phyloP scores from a whole-genome alignment of 768 basidiomycete species.

The Porphyrellus cyaneotinctus region DNA sequence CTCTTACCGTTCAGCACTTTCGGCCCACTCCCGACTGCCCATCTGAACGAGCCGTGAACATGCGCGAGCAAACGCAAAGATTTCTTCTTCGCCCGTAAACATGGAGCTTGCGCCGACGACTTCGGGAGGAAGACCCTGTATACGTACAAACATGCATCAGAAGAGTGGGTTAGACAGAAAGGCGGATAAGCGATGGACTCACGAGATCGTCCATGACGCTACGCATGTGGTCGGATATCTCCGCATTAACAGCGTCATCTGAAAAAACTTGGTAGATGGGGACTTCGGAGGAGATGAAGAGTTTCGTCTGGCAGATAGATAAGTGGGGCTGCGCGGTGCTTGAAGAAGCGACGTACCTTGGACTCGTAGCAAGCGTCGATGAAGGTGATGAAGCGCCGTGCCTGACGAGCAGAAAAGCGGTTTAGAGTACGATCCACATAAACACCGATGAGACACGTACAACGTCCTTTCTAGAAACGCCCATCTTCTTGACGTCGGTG shows the following conservation, averaged over 20 bases:
- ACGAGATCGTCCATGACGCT: constrained; percentile 96
- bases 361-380: constrained; percentile 96
- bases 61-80: constrained; percentile 95
- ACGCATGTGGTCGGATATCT: constrained; percentile 81
- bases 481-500: constrained; percentile 84
- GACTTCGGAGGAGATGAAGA: constrained; percentile 90
- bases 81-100: constrained; percentile 94
- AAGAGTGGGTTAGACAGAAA: neutral
- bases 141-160: neutral
- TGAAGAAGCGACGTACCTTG: constrained; percentile 46
- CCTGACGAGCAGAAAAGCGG: constrained; percentile 38
- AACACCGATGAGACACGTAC: constrained; percentile 35
- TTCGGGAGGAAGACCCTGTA: constrained; percentile 72
- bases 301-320: constrained; percentile 80
- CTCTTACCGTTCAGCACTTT: constrained; percentile 34
- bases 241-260: constrained; percentile 48
- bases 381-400: constrained; percentile 94
- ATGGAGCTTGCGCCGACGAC: constrained; percentile 80
- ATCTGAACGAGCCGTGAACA: constrained; percentile 84
- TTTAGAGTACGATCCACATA: neutral
- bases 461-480: constrained; percentile 79
- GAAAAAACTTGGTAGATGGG: constrained; percentile 90
- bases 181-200: constrained; percentile 12
- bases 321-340: neutral
- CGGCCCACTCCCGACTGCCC: constrained; percentile 87